A percentile compares a stretch with the other conserved stretches of the same genome.
These are phyloP conservation scores for Verbena officinalis DNA, from an alignment of 257 asterid species.

Conservation along the genomic window DNA sequence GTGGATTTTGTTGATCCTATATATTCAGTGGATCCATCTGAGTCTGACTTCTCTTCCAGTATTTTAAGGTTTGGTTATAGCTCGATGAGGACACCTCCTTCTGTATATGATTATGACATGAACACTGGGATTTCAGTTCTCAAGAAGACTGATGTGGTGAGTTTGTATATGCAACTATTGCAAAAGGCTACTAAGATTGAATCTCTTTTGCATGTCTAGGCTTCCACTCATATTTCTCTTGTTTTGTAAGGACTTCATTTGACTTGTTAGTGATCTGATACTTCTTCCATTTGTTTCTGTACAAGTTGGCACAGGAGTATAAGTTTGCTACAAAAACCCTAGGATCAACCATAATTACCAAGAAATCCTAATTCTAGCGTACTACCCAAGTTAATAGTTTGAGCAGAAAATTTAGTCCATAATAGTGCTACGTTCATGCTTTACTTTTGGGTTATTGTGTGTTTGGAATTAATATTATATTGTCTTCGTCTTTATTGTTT, in stretches of 20 bases:
- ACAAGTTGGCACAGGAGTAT: neutral
- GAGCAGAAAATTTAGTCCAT: neutral
- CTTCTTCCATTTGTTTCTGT: conserved; percentile 18
- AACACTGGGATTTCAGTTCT: conserved; percentile 74
- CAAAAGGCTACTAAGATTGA: conserved; percentile 10
- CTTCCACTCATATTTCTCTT: conserved; percentile 20
- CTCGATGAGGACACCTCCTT: conserved; percentile 85
- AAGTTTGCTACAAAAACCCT: too few relatives aligned
- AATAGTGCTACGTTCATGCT: neutral
- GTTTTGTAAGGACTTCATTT: conserved; percentile 20
- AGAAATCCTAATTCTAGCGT: too few relatives aligned
- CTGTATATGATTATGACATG: conserved; percentile 94
- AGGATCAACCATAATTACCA: too few relatives aligned
- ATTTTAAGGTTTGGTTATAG: conserved; percentile 74
- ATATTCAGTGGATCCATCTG: conserved; percentile 62
- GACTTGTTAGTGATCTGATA: conserved; percentile 2
- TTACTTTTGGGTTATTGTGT: neutral
- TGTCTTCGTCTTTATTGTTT: neutral
- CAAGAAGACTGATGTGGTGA: conserved; percentile 82
- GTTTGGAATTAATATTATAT: neutral
- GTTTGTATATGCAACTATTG: conserved; percentile 28
- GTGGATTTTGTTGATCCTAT: conserved; percentile 79
- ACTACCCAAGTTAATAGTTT: neutral
- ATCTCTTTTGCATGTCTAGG: conserved; percentile 13
- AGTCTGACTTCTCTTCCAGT: conserved; percentile 76